These are phyloP conservation scores for Trypanosoma cruzi DNA, from an alignment of 208 protist genomes.

Conservation along the genomic window DNA sequence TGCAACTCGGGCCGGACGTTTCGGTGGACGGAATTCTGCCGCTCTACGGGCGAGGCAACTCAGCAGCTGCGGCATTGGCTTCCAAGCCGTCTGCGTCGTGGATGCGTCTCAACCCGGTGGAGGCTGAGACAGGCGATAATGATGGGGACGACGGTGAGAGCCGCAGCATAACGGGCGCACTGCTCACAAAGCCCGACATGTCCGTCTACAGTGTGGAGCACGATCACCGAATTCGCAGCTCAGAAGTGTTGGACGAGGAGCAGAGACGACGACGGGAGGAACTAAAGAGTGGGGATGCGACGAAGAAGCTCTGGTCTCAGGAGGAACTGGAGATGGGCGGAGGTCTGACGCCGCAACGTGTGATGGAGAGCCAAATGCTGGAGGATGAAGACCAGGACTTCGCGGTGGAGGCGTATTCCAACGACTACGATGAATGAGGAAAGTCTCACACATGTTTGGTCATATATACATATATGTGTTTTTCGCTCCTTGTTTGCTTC, in stretches of 20 bases:
- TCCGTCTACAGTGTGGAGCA: slow-evolving; percentile 69
- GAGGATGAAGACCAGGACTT: slow-evolving; percentile 34
- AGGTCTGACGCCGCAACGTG: slow-evolving; percentile 16
- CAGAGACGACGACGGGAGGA: slow-evolving; percentile 25
- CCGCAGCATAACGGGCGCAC: slow-evolving; percentile 18
- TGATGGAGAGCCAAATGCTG: slow-evolving; percentile 29
- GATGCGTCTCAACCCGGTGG: slow-evolving; percentile 35
- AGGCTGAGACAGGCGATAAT: slow-evolving; percentile 17
- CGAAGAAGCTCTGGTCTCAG: slow-evolving; percentile 15
- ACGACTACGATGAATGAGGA: slow-evolving; percentile 16
- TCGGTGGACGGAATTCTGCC: slow-evolving; percentile 72
- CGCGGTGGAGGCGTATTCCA: slow-evolving; percentile 25
- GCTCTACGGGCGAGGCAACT: slow-evolving; percentile 22
- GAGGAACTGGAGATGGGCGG: slow-evolving; percentile 24
- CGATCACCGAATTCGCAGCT: slow-evolving; percentile 70
- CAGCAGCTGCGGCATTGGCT: not conserved
- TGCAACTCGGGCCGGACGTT: slow-evolving; percentile 47
- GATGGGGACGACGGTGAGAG: not conserved
- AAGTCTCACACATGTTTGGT: not conserved
- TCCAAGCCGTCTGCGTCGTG: slow-evolving; percentile 20
- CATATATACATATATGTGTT: slow-evolving; percentile 7
- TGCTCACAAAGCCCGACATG: slow-evolving; percentile 62
- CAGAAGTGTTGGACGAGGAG: slow-evolving; percentile 43
- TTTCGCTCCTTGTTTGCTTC: not conserved
- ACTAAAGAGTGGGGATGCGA: slow-evolving; percentile 12